phyloP scores from a whole-genome alignment of 176 grass and related monocot genomes.

The Hordeum marinum region DNA sequence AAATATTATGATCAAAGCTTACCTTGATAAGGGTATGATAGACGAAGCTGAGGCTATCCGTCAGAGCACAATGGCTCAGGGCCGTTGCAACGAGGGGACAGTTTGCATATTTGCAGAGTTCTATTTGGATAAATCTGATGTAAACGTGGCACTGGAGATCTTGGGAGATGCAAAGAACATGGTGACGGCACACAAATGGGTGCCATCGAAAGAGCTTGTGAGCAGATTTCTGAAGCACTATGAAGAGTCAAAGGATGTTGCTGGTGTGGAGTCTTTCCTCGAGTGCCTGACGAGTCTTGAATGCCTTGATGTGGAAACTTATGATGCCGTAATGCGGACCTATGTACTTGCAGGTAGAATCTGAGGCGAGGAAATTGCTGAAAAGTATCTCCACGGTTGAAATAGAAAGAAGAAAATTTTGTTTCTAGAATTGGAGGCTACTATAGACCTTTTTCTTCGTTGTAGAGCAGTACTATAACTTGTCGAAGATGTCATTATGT shows the following conservation, averaged over 20 bases:
- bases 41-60: constrained; percentile 22
- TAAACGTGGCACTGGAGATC: constrained; percentile 7
- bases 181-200: neutral
- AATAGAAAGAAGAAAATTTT: no score
- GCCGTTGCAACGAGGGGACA: neutral
- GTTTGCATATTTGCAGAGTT: neutral
- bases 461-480: neutral
- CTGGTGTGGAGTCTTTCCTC: constrained; percentile 23
- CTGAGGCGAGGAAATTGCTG: constrained; percentile 11
- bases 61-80: constrained; percentile 33
- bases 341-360: constrained; percentile 13
- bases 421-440: no score
- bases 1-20: constrained; percentile 37
- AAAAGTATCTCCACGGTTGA: neutral
- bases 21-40: neutral
- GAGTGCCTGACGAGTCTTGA: neutral
- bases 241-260: constrained; percentile 15
- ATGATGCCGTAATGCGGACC: constrained; percentile 7
- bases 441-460: no score
- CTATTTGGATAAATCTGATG: neutral
- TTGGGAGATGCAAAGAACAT: neutral
- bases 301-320: neutral
- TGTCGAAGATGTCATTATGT: neutral
- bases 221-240: neutral
- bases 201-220: neutral